Evolutionary conservation across 1,284 basidiomycete species (phyloP).

Genomic region (Cystobasidium pallidum): DNA sequence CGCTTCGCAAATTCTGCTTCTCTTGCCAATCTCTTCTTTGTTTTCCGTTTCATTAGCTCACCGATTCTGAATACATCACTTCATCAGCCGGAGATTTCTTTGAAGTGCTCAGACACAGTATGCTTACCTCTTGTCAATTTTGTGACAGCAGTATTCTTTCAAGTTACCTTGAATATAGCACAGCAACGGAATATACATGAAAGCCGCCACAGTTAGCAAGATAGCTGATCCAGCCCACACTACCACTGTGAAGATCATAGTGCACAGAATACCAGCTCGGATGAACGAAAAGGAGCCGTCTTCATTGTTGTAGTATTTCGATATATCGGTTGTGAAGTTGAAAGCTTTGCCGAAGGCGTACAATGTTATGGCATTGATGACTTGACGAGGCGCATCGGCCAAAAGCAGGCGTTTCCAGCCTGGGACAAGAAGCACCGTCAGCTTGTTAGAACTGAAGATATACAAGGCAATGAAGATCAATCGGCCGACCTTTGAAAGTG

Average conservation of each 20-base stretch:
- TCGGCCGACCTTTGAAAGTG: slow-evolving; percentile 85
- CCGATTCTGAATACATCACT: slow-evolving; percentile 66
- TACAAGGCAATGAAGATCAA: too few species aligned
- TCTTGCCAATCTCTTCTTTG: slow-evolving; percentile 80
- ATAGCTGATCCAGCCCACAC: slow-evolving; percentile 83
- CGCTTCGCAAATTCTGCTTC: slow-evolving; percentile 83
- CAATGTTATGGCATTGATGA: slow-evolving; percentile 90
- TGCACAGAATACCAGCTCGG: slow-evolving; percentile 62
- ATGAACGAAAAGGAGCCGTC: slow-evolving; percentile 45
- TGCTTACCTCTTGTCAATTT: slow-evolving; percentile 83
- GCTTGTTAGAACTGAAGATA: too few species aligned
- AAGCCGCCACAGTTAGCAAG: slow-evolving; percentile 76
- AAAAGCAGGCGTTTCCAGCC: slow-evolving; percentile 94
- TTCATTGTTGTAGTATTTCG: slow-evolving; percentile 62
- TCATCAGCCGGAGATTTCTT: too few species aligned
- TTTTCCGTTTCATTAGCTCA: slow-evolving; percentile 88
- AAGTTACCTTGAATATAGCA: slow-evolving; percentile 75
- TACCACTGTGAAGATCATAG: slow-evolving; percentile 86
- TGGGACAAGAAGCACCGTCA: slow-evolving; percentile 54
- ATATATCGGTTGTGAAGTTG: slow-evolving; percentile 68
- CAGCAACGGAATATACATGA: slow-evolving; percentile 88
- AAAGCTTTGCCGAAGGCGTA: slow-evolving; percentile 87
- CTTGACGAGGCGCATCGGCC: slow-evolving; percentile 96
- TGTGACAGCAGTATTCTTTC: slow-evolving; percentile 97
- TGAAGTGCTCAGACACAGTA: too few species aligned